A percentile compares a stretch with the other conserved stretches of the same genome.
Evolutionary conservation across 2,329 filamentous ascomycete genomes (phyloP).

Genomic region (Epichloe hybrida): DNA sequence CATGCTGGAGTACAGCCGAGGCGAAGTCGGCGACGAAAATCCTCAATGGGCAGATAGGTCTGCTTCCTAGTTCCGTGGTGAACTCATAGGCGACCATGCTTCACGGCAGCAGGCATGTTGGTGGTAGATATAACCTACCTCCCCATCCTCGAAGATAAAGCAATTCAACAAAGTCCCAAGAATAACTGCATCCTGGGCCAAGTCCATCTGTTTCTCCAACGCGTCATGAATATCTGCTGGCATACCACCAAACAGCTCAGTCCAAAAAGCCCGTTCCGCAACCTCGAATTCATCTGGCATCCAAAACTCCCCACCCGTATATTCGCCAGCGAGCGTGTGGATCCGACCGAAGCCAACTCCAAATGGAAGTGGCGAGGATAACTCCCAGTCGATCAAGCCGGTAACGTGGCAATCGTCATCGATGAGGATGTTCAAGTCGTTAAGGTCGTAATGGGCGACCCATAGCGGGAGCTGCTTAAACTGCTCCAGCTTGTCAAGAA

Average conservation of each 20-base stretch:
- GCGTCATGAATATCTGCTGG: conserved; percentile 11
- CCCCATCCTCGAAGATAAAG: conserved; percentile 15
- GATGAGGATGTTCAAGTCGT: not conserved
- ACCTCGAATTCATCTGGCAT: conserved; percentile 14
- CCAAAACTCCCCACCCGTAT: conserved; percentile 13
- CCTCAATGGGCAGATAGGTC: too few relatives aligned
- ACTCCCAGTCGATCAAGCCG: conserved; percentile 3
- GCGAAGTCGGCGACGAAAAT: too few relatives aligned
- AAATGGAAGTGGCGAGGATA: conserved; percentile 1
- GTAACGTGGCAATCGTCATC: conserved; percentile 1
- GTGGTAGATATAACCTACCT: conserved; percentile 6
- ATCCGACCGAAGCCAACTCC: conserved; percentile 11
- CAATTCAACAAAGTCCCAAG: conserved; percentile 15
- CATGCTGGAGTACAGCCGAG: too few relatives aligned
- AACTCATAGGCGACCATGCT: too few relatives aligned
- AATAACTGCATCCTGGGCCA: conserved; percentile 18
- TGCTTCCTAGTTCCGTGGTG: too few relatives aligned
- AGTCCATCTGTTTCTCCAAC: conserved; percentile 18
- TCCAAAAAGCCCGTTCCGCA: conserved; percentile 15
- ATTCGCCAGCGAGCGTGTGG: conserved; percentile 13
- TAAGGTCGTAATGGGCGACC: conserved; percentile 1
- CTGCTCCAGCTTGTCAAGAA: not conserved
- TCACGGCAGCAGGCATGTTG: too few relatives aligned
- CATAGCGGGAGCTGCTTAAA: not conserved
- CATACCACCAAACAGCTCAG: conserved; percentile 13